phyloP scores from a whole-genome alignment of 2,329 filamentous ascomycete species.

The Cryphonectria parasitica region DNA sequence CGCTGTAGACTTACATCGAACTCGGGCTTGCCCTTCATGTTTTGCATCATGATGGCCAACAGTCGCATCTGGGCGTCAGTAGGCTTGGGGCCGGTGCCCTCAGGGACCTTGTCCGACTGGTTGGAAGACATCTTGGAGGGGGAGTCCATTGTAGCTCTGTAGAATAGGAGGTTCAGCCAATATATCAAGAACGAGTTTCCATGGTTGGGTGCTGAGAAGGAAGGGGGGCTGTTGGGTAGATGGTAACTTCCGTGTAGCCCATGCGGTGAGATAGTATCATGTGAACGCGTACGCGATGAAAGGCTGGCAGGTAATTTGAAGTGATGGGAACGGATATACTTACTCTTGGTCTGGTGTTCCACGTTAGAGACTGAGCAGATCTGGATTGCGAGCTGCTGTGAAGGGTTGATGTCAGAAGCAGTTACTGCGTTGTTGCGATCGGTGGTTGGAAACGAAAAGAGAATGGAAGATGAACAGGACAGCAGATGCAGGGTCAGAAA shows the following conservation, averaged over 20 bases:
- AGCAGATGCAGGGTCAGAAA: background rate
- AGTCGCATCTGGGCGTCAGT: constrained; percentile 27
- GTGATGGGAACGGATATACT: background rate
- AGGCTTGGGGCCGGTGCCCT: constrained; percentile 20
- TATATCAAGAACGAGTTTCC: background rate
- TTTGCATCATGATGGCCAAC: constrained; percentile 25
- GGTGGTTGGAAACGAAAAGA: background rate
- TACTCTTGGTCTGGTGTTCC: background rate
- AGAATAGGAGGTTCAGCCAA: background rate
- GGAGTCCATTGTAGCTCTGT: too few relatives aligned
- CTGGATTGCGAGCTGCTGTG: background rate
- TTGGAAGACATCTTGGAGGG: constrained; percentile 17
- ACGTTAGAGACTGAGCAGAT: background rate
- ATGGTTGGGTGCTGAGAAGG: background rate
- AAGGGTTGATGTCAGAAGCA: background rate
- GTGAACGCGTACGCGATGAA: background rate
- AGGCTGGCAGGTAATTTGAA: background rate
- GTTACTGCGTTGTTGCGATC: background rate
- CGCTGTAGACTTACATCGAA: constrained; percentile 23
- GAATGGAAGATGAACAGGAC: background rate
- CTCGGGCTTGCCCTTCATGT: constrained; percentile 30
- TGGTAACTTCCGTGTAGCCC: background rate
- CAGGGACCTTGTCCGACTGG: background rate
- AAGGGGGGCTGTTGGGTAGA: background rate
- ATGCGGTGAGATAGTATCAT: background rate